Conservation (phyloP, 2,329 filamentous ascomycete species). For the Tetracladium maxilliforme region DNA sequence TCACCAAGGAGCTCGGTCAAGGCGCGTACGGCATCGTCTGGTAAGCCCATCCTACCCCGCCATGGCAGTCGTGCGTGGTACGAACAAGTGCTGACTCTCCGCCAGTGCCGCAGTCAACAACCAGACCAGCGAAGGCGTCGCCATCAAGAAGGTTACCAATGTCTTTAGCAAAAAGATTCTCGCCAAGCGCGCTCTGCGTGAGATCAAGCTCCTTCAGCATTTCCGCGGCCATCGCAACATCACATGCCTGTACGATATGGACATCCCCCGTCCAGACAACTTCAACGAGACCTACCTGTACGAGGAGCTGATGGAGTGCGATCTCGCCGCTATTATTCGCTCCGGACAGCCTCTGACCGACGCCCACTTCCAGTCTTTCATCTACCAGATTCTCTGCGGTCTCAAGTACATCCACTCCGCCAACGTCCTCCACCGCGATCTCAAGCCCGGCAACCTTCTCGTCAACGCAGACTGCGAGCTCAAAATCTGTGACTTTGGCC, state of each 20-base stretch:
- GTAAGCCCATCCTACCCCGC: conserved; percentile 31
- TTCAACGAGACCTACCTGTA: conserved; percentile 99
- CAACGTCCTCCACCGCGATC: conserved; percentile 89
- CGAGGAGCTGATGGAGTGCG: conserved; percentile 99
- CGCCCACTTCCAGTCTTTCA: conserved; percentile 98
- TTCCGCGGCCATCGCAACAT: conserved; percentile 94
- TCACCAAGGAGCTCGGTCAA: conserved; percentile 96
- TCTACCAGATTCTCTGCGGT: conserved; percentile 98
- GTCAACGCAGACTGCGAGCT: conserved; percentile 99
- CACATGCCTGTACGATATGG: conserved; percentile 98
- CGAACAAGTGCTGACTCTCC: conserved; percentile 11
- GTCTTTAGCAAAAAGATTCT: conserved; percentile 99
- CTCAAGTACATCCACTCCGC: conserved; percentile 99
- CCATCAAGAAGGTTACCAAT: conserved; percentile 99
- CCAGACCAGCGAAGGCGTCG: conserved; percentile 82
- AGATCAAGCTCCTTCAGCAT: conserved; percentile 97
- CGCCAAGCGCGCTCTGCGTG: conserved; percentile 90
- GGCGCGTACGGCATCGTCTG: conserved; percentile 98
- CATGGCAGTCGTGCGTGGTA: conserved; percentile 1
- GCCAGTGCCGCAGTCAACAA: conserved; percentile 80
- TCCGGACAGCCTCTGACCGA: conserved; percentile 95
- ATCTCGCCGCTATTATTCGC: conserved; percentile 92
- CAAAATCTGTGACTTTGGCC: conserved; percentile 97
- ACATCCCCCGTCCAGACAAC: conserved; percentile 90
- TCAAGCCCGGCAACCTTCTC: conserved; percentile 93